Conservation (phyloP, 805 yeast species). For the Saccharomycopsis lassenensis region DNA sequence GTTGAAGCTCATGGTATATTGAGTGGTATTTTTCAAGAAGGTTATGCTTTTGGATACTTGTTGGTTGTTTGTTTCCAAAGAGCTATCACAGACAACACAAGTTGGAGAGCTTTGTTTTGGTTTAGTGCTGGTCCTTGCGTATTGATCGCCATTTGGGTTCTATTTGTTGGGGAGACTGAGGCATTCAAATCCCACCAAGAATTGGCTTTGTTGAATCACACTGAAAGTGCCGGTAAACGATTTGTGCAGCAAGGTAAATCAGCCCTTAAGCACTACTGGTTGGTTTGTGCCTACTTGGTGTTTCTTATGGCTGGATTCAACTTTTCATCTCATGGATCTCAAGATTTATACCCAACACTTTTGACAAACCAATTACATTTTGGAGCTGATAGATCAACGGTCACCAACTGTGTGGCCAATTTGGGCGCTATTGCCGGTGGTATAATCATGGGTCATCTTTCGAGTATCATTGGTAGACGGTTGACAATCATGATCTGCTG, state of each 20-base stretch:
- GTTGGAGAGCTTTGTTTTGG: slow-evolving; percentile 68
- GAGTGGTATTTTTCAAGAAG: slow-evolving; percentile 47
- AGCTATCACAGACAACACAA: slow-evolving; percentile 43
- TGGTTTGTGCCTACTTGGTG: slow-evolving; percentile 44
- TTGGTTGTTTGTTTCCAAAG: slow-evolving; percentile 55
- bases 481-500: slow-evolving; percentile 41
- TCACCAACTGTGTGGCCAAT: slow-evolving; percentile 52
- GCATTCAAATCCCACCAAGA: slow-evolving; percentile 31
- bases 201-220: slow-evolving; percentile 17
- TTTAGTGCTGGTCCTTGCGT: slow-evolving; percentile 60
- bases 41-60: slow-evolving; percentile 57
- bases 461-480: slow-evolving; percentile 52
- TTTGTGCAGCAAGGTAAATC: slow-evolving; percentile 19
- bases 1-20: slow-evolving; percentile 46
- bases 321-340: slow-evolving; percentile 65
- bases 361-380: slow-evolving; percentile 41
- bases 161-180: slow-evolving; percentile 49
- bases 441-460: slow-evolving; percentile 42
- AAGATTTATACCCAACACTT: slow-evolving; percentile 61
- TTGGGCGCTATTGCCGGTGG: slow-evolving; percentile 64
- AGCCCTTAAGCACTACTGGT: slow-evolving; percentile 45
- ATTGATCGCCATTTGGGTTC: slow-evolving; percentile 46
- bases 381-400: slow-evolving; percentile 38
- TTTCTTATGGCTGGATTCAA: slow-evolving; percentile 59
- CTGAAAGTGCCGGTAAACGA: slow-evolving; percentile 17